Evolutionary conservation across 805 yeast species (phyloP), one percentile per base, ranked within the genome.

Genomic region (Kazachstania psychrophila): DNA sequence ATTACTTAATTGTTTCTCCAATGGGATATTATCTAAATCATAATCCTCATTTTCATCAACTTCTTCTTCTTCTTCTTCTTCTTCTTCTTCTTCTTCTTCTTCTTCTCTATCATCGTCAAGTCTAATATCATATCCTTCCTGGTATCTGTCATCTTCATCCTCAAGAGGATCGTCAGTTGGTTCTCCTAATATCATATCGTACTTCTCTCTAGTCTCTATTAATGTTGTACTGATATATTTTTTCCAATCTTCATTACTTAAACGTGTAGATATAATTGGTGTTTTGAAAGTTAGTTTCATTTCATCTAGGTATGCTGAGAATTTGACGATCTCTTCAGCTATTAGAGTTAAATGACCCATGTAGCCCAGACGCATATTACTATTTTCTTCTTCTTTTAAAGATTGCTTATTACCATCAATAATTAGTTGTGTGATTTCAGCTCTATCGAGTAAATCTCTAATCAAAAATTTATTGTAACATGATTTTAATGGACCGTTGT

Each of bases 261-360:
- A 39, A 32, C 51, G 46, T 3, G 48, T 47, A 30, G 43, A 37
- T 3, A 59, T 52, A 7, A 42, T 49, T 11, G 52, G 41, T 19
- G 53, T 51, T 17, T 47, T 36, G 34, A 55, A 56, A 2, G 45
- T 44, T 13, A 58, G 45, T 25, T 57, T 54, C 51, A 54, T 51
- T 36, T 58, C 63, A 19, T 58, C 57, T 26, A 70, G 63, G 16
- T 74, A 67, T 4, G 66, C 62, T 5, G 68, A 58, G 54, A 92
- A 92, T 60, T 92, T 92, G 31, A 88, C 96, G 33, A 92, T 92
- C 58, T 92, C 98, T 58, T 92, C 98, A 31, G 96, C 88, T 36
- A 92, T 85, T 28, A 92, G 66, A 4, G 94, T 86, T 42, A 92
- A 61, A 57, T 92, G 98, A 18, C 98, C 98, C 88, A 89, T 88